Evolutionary conservation across 768 basidiomycete genomes (phyloP), one percentile per base, ranked within the genome.

Genomic region (Cystofilobasidium capitatum): DNA sequence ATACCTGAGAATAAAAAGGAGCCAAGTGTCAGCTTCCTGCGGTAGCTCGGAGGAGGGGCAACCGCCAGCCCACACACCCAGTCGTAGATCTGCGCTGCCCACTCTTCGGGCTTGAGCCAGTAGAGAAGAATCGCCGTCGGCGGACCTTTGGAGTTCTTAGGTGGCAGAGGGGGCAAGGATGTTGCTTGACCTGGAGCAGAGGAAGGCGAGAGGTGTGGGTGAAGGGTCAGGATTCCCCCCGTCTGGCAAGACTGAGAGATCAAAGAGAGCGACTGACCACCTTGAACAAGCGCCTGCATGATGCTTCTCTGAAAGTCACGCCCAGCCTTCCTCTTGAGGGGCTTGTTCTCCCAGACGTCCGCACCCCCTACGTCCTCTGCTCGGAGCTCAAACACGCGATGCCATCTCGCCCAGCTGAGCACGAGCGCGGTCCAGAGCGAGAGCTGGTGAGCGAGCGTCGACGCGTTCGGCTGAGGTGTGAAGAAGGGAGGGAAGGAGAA

Each of bases 401-500:
- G 72, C 70, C 71, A 71, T 44, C 73, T 71, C 2, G 72, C 72
- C 72, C 75, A 78, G 14, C 72, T 66, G 10, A 80, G 64, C 22
- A 79, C 65, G 16, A 80, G 72, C 14, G 69, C n/a, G 29, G 71
- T 71, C 80, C 80, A 80, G 35, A 78, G 72, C 8, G 59, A 35
- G 7, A 74, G 45, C 65, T 80, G 80, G 66, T 79, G 77, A 0
- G 74, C 59, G 47, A 74, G 74, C 3, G 78, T 79, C 26, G 73
- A 66, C 0, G 77, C 75, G 66, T 79, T 79, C 0, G 79, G 78
- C 66, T 80, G 80, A 10, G 75, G 72, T 7, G 79, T 79, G 73
- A 79, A 80, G 75, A 80, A 79, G 3, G 79, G 78, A 2, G 79
- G 79, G 69, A 79, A 80, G 7, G 73, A 74, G 74, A 73, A 78